Evolutionary conservation across 2,329 filamentous ascomycete species (phyloP), one percentile per base, ranked within the genome.

Genomic region (Blumeria hordei): DNA sequence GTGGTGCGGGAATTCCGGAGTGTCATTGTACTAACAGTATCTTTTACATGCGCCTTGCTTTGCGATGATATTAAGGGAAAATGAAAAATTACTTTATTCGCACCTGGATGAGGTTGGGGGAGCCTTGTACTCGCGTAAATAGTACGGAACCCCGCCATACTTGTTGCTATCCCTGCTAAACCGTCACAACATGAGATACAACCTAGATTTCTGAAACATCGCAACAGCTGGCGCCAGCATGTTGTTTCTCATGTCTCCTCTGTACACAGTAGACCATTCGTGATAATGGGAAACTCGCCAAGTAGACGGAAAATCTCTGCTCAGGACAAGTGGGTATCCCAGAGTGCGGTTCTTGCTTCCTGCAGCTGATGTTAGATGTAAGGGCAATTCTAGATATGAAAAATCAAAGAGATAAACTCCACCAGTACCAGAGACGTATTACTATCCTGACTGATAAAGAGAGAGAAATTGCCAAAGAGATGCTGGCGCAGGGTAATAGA

Each of bases 301-400:
- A 83, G 78, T 67, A 70, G 75, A 55, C 74, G 77, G 64, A 83
- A 79, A 67, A 77, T 84, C 58, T 81, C 81, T 36, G 75, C 78
- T 63, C 88, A 95, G 71, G 90, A 96, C 71, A 88, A 87, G 88
- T 94, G 66, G 63, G 77, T 67, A 14, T 53, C 34, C 55, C 14
- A n/a, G 16, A 12, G 11, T 28, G 11, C 10, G 32, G 33, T 1
- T n/a, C 16, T 18, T 32, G 10, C 34, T 54, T 44, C 52, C 55
- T 43, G 36, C 54, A 52, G 43, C 47, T 54, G 11, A 55, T 36
- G 16, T 16, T 35, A 50, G 54, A 18, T 56, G 50, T 18, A 53
- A 95, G 88, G 72, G 90, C 90, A 57, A 95, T 96, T 69, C 83
- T 96, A 64, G 88, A 96, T 70, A 84, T 96, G 72, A 96, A 96